Conservation (phyloP, 2,329 filamentous ascomycete genomes). For the Leptographium wingfieldii region DNA sequence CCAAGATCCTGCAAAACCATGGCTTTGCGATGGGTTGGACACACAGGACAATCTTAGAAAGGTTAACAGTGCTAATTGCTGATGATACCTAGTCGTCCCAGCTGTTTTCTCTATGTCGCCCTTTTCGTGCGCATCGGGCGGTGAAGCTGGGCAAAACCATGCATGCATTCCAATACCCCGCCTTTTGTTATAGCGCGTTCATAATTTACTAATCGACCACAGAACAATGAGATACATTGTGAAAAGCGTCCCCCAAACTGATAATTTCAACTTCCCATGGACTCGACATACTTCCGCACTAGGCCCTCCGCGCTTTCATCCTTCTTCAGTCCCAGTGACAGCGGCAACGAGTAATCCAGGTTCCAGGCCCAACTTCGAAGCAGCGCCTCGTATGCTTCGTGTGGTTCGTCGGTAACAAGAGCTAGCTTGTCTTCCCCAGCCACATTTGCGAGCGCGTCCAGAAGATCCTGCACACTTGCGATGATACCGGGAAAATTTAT, state of each 20-base stretch:
- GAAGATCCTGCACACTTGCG: slow-evolving; percentile 45
- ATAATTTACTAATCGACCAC: neutral
- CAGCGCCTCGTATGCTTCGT: slow-evolving; percentile 41
- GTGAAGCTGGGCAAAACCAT: slow-evolving; percentile 7
- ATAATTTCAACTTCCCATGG: neutral
- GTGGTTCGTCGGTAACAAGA: slow-evolving; percentile 40
- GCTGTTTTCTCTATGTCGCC: neutral
- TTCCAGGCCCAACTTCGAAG: slow-evolving; percentile 47
- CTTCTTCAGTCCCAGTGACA: slow-evolving; percentile 36
- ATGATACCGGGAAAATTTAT: slow-evolving; percentile 47
- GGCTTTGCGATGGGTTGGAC: slow-evolving; percentile 9
- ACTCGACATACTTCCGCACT: slow-evolving; percentile 42
- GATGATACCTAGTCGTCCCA: neutral
- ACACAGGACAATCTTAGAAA: neutral
- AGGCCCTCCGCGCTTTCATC: slow-evolving; percentile 41
- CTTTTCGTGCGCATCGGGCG: slow-evolving; percentile 7
- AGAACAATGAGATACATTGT: no score
- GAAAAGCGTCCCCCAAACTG: neutral
- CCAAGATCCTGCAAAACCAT: slow-evolving; percentile 99
- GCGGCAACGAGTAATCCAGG: slow-evolving; percentile 38
- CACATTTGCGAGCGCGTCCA: slow-evolving; percentile 42
- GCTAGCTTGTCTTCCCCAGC: slow-evolving; percentile 41
- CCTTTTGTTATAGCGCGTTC: neutral
- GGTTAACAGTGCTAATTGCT: neutral
- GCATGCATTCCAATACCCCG: neutral